phyloP scores from a whole-genome alignment of 352 stramenopile genomes.

The Globisporangium ultimum region DNA sequence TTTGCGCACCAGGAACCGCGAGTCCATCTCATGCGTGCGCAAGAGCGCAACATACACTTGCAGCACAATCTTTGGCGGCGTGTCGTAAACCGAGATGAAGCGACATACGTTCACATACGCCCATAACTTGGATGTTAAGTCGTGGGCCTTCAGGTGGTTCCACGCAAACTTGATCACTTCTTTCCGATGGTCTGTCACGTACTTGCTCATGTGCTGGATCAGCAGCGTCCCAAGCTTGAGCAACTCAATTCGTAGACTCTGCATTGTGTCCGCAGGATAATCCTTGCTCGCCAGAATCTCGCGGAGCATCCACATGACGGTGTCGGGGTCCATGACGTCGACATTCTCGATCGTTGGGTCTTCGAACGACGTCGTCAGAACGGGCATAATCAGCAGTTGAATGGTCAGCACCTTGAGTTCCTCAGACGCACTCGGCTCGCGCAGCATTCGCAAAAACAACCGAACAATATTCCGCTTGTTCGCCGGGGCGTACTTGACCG shows the following conservation, averaged over 20 bases:
- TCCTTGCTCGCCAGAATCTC: slow-evolving; percentile 88
- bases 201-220: slow-evolving; percentile 93
- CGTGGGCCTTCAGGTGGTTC: slow-evolving; percentile 94
- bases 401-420: slow-evolving; percentile 93
- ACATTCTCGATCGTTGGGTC: slow-evolving; percentile 71
- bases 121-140: slow-evolving; percentile 95
- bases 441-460: slow-evolving; percentile 88
- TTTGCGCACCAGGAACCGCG: slow-evolving; percentile 91
- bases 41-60: slow-evolving; percentile 96
- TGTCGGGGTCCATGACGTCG: slow-evolving; percentile 84
- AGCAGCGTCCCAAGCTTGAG: slow-evolving; percentile 95
- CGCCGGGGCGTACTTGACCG: slow-evolving; percentile 43
- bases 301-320: slow-evolving; percentile 85
- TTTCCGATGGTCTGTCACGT: slow-evolving; percentile 92
- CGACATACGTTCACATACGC: slow-evolving; percentile 97
- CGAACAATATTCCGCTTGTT: slow-evolving; percentile 87
- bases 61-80: slow-evolving; percentile 95
- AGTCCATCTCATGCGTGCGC: slow-evolving; percentile 92
- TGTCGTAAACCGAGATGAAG: slow-evolving; percentile 96
- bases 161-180: slow-evolving; percentile 99
- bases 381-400: slow-evolving; percentile 93
- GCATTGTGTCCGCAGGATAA: slow-evolving; percentile 56
- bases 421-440: slow-evolving; percentile 62
- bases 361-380: slow-evolving; percentile 88
- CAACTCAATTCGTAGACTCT: slow-evolving; percentile 87